Evolutionary conservation across 805 yeast genomes (phyloP).

Genomic region (Myxozyma neotropica): DNA sequence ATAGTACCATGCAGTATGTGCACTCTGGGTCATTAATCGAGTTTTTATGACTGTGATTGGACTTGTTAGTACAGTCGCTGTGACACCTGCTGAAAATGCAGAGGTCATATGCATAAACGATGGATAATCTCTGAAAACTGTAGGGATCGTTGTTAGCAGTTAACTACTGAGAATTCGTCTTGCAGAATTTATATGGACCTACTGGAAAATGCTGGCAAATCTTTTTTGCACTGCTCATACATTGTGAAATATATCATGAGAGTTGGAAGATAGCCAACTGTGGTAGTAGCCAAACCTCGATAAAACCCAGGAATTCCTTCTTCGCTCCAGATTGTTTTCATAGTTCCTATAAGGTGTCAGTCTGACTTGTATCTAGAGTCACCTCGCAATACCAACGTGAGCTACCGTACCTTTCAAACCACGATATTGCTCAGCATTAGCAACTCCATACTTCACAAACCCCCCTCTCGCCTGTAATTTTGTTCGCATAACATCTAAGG

Average conservation of each 20-base stretch:
- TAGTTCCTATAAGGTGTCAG: constrained; percentile 61
- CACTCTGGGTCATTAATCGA: constrained; percentile 65
- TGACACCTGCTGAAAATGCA: constrained; percentile 87
- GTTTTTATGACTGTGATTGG: constrained; percentile 98
- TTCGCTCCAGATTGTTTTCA: constrained; percentile 64
- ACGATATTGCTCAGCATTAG: constrained; percentile 12
- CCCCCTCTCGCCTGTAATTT: constrained; percentile 89
- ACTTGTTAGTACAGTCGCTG: constrained; percentile 79
- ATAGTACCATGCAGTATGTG: constrained; percentile 51
- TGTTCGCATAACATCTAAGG: constrained; percentile 95
- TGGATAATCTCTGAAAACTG: constrained; percentile 40
- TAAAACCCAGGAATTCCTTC: constrained; percentile 85
- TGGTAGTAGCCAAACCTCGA: constrained; percentile 87
- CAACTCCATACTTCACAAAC: constrained; percentile 34
- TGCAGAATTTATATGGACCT: background rate
- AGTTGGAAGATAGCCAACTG: constrained; percentile 92
- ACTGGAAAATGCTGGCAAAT: constrained; percentile 47
- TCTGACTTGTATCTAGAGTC: too few species aligned
- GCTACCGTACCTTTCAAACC: constrained; percentile 15
- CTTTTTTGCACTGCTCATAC: constrained; percentile 73
- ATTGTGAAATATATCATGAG: constrained; percentile 95
- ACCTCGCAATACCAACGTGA: background rate
- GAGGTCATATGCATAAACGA: constrained; percentile 49
- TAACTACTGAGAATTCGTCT: background rate
- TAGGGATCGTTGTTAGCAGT: too few species aligned